Evolutionary conservation across 2,329 filamentous ascomycete genomes (phyloP), one percentile per base, ranked within the genome.

Genomic region (Boeremia exigua): DNA sequence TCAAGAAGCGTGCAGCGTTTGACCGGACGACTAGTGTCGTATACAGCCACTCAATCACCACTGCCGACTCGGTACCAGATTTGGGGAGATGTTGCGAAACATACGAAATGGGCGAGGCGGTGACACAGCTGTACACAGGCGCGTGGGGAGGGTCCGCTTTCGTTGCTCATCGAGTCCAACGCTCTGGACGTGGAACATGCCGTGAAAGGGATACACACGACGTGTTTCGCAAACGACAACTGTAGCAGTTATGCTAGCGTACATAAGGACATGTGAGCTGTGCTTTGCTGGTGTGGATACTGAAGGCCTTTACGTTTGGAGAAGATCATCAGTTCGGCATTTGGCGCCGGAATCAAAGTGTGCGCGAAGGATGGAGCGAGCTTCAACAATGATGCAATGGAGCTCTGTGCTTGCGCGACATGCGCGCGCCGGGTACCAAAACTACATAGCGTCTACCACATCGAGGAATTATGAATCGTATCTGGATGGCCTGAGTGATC

Each of bases 311-410:
- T 50, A 48, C 34, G 28, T 38, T 44, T 51, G 38, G n/a, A 6
- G n/a, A 42, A 28, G 45, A 42, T 56, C 38, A 40, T 48, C 48
- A 42, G 34, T 17, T 37, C 12, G 54, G 38, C 37, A 45, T 37
- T 37, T 29, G 29, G 48, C 53, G 53, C 60, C 58, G 44, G 61
- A 30, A 42, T 55, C 33, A 36, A 48, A 17, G 28, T 19, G 40
- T 51, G 33, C 42, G 40, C 48, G 23, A 30, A 46, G 56, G 56
- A 42, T 38, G 42, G 28, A 51, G 50, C 25, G 36, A 51, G 48
- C 48, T 40, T 39, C 37, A 19, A 32, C 15, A 37, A 64, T 63
- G 66, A 68, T 65, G 56, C 55, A 61, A 68, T 59, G 32, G 45
- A 38, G 39, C 36, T 39, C 53, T 36, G 49, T 58, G 56, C 49